Base-by-base conservation (phyloP, 2,329 filamentous ascomycete genomes). In the Acrocalymma vagum region DNA sequence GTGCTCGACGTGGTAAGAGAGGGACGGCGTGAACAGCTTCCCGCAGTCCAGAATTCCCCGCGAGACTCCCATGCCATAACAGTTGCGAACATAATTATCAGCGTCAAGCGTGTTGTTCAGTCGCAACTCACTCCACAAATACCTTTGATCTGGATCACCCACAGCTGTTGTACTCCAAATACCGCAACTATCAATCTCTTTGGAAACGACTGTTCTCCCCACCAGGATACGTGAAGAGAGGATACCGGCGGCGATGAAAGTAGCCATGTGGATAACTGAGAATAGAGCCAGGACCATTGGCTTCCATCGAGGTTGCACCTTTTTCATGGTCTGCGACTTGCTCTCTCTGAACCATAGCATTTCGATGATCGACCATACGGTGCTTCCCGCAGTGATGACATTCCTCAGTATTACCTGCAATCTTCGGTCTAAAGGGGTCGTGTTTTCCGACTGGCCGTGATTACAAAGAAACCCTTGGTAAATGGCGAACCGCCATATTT, bases 11-110 rank as follows among this genome's bases (percentile, higher is more conserved):
- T 29, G 22, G 37, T 32, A 40, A 7, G 37, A 11, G n/a, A 40
- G 29, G 11, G 15, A 26, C 9, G 29, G 37, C 8, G 16, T 33
- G 17, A 27, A 24, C 10, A 40, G n/a, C 29, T 28, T 40, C 11
- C 23, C 29, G n/a, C 37, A 40, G 16, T 28, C 29, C 4, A 33
- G 29, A 10, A 40, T 40, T n/a, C 37, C 22, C 6, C 37, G 37
- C 4, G 37, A 40, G 13, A 33, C 29, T 9, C 37, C 29, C 8
- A 32, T 10, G 9, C 21, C 11, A 27, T 40, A 33, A 23, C 37
- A 40, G 11, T 40, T 33, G 3, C 29, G 28, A 11, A 40, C 29
- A 21, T 33, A 33, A 17, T 40, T 40, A 15, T 33, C 37, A 6
- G 26, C 29, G 10, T 27, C 29, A 8, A 16, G 18, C 3, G 37